Percentiles rank a stretch among this genome's conserved stretches.
These are phyloP conservation scores for Starmerella powellii DNA, from an alignment of 805 yeast genomes.

Conservation along the genomic window DNA sequence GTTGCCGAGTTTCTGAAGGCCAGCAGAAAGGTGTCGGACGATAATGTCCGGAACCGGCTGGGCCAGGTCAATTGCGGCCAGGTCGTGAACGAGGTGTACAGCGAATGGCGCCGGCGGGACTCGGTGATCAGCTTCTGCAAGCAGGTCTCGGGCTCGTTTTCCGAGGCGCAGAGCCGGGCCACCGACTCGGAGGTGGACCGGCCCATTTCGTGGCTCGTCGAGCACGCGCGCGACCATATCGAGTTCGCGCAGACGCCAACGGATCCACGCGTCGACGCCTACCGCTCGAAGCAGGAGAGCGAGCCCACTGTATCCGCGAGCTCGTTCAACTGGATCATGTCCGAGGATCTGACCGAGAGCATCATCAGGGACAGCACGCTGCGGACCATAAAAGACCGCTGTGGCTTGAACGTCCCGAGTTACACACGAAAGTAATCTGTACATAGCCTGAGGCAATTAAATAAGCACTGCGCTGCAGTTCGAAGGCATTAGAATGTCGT, in stretches of 20 bases:
- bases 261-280: slow-evolving; percentile 24
- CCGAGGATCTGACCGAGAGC: slow-evolving; percentile 15
- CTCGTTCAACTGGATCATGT: slow-evolving; percentile 16
- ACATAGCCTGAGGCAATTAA: background rate
- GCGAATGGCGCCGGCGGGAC: slow-evolving; percentile 21
- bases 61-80: slow-evolving; percentile 22
- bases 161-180: slow-evolving; percentile 3
- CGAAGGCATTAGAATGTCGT: too few relatives aligned
- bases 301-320: slow-evolving; percentile 1
- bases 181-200: slow-evolving; percentile 3
- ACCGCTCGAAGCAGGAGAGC: slow-evolving; percentile 21
- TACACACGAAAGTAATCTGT: background rate
- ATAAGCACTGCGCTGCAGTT: too few relatives aligned
- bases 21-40: slow-evolving; percentile 27
- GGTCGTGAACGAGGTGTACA: slow-evolving; percentile 12
- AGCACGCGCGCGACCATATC: slow-evolving; percentile 20
- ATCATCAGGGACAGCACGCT: slow-evolving; percentile 19
- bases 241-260: slow-evolving; percentile 18
- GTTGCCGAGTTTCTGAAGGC: slow-evolving; percentile 23
- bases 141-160: slow-evolving; percentile 7
- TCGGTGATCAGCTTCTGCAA: slow-evolving; percentile 17
- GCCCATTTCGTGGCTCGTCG: slow-evolving; percentile 16
- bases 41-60: slow-evolving; percentile 23
- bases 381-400: slow-evolving; percentile 9
- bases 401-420: slow-evolving; percentile 13